Evolutionary conservation across 345 rosid species (phyloP).

Genomic region (Salix purpurea): DNA sequence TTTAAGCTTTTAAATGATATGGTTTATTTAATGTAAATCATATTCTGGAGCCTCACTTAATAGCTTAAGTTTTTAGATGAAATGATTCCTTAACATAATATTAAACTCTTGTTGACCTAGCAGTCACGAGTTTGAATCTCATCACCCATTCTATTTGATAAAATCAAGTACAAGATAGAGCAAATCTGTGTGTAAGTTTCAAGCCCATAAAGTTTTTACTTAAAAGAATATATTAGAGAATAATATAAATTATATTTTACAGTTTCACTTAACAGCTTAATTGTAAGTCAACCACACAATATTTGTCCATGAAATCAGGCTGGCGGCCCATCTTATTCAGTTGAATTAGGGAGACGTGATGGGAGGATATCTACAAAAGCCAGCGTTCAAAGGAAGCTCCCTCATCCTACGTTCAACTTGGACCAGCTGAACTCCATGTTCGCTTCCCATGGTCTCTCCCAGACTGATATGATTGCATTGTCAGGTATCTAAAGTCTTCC

Average conservation of each 20-base stretch:
- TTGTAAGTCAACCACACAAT: too few species aligned
- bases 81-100: too few species aligned
- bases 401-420: conserved; percentile 52
- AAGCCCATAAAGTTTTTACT: rapidly evolving
- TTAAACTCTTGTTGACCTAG: rapidly evolving
- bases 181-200: rapidly evolving
- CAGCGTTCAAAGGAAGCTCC: conserved; percentile 57
- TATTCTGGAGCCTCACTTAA: rapidly evolving
- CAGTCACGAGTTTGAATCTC: too few species aligned
- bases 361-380: conserved; percentile 64
- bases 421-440: conserved; percentile 70
- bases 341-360: conserved; percentile 77
- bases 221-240: rapidly evolving
- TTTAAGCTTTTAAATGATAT: too few species aligned
- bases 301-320: conserved; percentile 30
- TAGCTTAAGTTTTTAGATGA: too few species aligned
- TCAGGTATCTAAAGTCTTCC: conserved; percentile 43
- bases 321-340: conserved; percentile 74
- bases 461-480: conserved; percentile 79
- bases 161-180: too few species aligned
- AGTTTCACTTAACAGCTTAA: too few species aligned
- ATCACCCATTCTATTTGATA: too few species aligned
- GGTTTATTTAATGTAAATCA: too few species aligned
- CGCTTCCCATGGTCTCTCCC: conserved; percentile 49
- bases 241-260: too few species aligned